Evolutionary conservation across 257 asterid species (phyloP), one percentile per base, ranked within the genome.

Genomic region (Solanum gracilifrons): DNA sequence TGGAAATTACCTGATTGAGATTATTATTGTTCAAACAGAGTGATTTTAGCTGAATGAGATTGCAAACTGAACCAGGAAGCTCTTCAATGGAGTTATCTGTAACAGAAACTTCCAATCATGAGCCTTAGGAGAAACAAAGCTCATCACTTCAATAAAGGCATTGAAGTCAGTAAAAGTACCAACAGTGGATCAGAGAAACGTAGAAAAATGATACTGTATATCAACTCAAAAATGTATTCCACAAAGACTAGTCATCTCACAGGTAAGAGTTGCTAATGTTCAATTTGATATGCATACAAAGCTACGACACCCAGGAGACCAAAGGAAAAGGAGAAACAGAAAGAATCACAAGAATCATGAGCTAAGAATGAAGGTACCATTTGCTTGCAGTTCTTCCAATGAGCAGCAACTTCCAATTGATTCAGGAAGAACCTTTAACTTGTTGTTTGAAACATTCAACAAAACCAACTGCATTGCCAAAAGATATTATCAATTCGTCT

Each of bases 391-490:
- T 91, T 97, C 99, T 91, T 97, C 99, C 88, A 97, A 91, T 48
- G 99, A 95, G 91, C 91, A 95, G 91, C 99, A 97, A 91, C 98
- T 94, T 83, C 99, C 99, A 89, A 95, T 93, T 79, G 99, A 97
- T 90, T 97, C 99, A 0, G 99, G 99, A 77, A 97, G 96, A 90
- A 60, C 87, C 91, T 92, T 92, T 90, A 97, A 89, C 91, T 95
- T 92, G 94, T 97, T 95, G 92, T 90, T 95, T 58, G 99, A 95
- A 84, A 97, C 95, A 90, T 97, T 95, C 88, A 97, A 91, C 89
- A 97, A 92, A 90, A 95, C 93, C 95, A 97, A 91, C 99, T 95
- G 96, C 93, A 92, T 90, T 29, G 71, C 80, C 84, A 92, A 87
- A 82, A 31, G 12, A 80, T 62, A 25, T 77, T 41, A 41, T 77